Base-by-base conservation (phyloP, 495 filamentous ascomycete genomes). In the Aspergillus hancockii region DNA sequence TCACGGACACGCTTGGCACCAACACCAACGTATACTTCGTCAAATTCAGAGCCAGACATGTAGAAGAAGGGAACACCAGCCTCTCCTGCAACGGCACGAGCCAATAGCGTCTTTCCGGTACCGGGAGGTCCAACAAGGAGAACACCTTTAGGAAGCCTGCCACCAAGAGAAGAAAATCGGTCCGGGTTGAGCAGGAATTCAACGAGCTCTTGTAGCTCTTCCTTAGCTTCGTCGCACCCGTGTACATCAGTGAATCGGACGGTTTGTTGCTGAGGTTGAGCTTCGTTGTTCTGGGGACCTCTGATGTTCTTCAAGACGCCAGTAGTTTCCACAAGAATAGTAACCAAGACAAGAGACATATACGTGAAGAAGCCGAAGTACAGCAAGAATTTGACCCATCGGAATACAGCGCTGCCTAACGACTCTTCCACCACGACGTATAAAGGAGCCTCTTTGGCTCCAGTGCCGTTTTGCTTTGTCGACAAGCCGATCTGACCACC, bases 41-140 rank as follows among this genome's bases (percentile, higher is more conserved):
- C 94, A 68, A 98, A 98, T 71, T 98, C 95, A 57, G 90, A 93
- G 28, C 94, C 94, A 63, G 95, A 98, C 93, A 98, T 97, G 82
- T 94, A 98, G 83, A 97, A 98, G 83, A 97, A 98, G 0, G 94
- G 94, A 21, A 98, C 95, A 58, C 94, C 94, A 45, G 94, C 92
- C 78, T 98, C 94, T 28, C 94, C 94, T 54, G 94, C 94, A 52
- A 98, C 94, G 12, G 94, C 94, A 63, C 95, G 90, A 58, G 94
- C 94, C 56, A 98, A 84, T 41, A 98, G 83, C n/a, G 94, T 98
- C 75, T 98, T 98, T 75, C 94, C 94, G 52, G 94, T 98, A 75
- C 94, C 94, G 32, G 94, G 94, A 67, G 94, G 94, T 8, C 94
- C 94, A 67, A 97, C 91, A 43, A 98, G 83, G 45, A 98, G 81